A percentile compares a stretch with the other conserved stretches of the same genome.
Evolutionary conservation across 2,329 filamentous ascomycete genomes (phyloP).

Genomic region (Aspergillus sp.): DNA sequence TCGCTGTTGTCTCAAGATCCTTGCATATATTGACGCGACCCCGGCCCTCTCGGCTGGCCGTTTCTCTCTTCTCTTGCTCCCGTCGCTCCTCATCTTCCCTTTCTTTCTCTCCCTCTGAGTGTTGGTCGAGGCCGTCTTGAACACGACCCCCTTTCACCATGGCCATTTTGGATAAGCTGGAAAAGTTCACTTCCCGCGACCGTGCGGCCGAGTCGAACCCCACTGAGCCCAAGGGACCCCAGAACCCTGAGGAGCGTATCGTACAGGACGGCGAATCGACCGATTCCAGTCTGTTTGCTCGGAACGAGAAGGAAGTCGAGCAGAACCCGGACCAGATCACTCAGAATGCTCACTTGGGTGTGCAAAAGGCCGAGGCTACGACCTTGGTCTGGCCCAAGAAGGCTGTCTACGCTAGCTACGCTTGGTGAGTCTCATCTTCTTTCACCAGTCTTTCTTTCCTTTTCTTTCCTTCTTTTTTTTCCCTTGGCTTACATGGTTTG

Average conservation of each 20-base stretch:
- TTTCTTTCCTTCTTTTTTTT: too few relatives aligned
- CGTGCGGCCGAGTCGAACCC: neutral
- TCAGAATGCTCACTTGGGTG: conserved; percentile 38
- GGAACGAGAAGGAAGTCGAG: conserved; percentile 29
- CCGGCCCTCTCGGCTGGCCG: neutral
- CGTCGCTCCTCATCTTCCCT: neutral
- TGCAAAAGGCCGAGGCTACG: conserved; percentile 49
- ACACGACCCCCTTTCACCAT: neutral
- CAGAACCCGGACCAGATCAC: conserved; percentile 26
- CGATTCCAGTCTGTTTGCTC: conserved; percentile 26
- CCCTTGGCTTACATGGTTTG: neutral
- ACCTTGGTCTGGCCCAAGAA: conserved; percentile 47
- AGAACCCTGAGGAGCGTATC: conserved; percentile 4
- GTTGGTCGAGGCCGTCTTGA: neutral
- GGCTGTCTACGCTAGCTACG: conserved; percentile 34
- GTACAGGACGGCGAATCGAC: conserved; percentile 18
- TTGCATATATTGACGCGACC: neutral
- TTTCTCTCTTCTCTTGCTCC: neutral
- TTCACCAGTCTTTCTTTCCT: neutral
- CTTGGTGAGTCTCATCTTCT: conserved; percentile 25
- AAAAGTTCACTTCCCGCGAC: conserved; percentile 1
- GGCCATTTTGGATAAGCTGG: conserved; percentile 5
- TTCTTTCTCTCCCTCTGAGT: neutral
- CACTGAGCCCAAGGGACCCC: neutral
- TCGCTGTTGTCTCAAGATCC: neutral